Evolutionary conservation across 441 rosid genomes (phyloP), one percentile per base, ranked within the genome.

Genomic region (Iberis amara): DNA sequence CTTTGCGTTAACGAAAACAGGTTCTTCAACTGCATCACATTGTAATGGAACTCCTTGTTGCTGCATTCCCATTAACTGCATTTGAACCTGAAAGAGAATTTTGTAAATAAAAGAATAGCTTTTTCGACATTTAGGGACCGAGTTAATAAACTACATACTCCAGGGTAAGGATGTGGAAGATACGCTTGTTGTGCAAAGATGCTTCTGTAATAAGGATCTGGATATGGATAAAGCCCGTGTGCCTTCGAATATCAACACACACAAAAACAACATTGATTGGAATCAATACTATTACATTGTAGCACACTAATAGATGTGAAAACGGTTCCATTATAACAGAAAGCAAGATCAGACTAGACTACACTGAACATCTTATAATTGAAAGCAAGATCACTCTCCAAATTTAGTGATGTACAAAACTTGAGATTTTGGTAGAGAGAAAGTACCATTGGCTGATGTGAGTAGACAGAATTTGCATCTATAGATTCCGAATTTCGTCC

Each of bases 41-140:
- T 88, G 95, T 69, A 90, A 67, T 42, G 98, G 98, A 66, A 87
- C 89, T 38, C 91, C 98, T 70, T 85, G 88, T 62, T 90, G 98
- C 73, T 90, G 98, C 66, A 87, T 83, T 69, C 90, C 95, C 95
- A 90, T 87, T 32, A 90, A 72, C 76, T 90, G 96, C 71, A 87
- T 69, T 52, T 86, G 96, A 55, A 85, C 94, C 92, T 84, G 69
- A n/a, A 46, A 63, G 58, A 33, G 57, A 44, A 36, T 33, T n/a
- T n/a, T n/a, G n/a, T n/a, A n/a, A n/a, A n/a, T n/a, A n/a, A n/a
- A n/a, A n/a, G n/a, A n/a, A n/a, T n/a, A n/a, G n/a, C n/a, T n/a
- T n/a, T n/a, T n/a, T n/a, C n/a, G 35, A 2, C 35, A 12, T 37
- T 9, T n/a, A n/a, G 24, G 45, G 64, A 49, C 37, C 18, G 43